Evolutionary conservation across 148 eudicot species (phyloP).

Genomic region (Fagopyrum homotropicum): DNA sequence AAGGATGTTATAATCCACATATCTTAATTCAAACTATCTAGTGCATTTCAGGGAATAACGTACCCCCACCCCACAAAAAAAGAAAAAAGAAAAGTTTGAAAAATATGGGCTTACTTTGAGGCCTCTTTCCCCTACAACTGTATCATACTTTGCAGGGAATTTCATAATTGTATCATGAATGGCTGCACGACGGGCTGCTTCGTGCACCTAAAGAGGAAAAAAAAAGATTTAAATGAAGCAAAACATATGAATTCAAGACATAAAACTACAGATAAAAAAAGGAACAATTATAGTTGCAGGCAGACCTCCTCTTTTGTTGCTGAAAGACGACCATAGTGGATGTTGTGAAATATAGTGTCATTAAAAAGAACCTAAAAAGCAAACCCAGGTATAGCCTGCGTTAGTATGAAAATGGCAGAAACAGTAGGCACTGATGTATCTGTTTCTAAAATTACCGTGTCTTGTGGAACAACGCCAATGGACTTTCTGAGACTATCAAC

Average conservation of each 20-base stretch:
- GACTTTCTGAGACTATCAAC: conserved; percentile 72
- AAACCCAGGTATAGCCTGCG: neutral
- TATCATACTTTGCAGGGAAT: conserved; percentile 78
- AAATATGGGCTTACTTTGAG: conserved; percentile 43
- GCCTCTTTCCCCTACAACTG: conserved; percentile 92
- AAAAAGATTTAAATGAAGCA: neutral
- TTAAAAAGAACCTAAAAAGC: conserved; percentile 76
- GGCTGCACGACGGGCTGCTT: conserved; percentile 74
- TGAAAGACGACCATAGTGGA: conserved; percentile 65
- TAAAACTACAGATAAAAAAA: neutral
- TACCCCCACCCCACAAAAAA: neutral
- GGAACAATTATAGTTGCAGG: neutral
- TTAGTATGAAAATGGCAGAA: neutral
- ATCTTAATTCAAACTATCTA: neutral
- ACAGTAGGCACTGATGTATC: neutral
- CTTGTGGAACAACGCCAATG: conserved; percentile 93
- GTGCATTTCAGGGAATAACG: too few relatives aligned
- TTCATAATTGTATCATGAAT: conserved; percentile 94
- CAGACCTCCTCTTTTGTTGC: conserved; percentile 69
- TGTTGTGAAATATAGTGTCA: conserved; percentile 87
- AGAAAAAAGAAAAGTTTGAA: neutral
- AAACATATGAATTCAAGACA: neutral
- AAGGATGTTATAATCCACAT: neutral
- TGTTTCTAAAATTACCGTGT: conserved; percentile 37
- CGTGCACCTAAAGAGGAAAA: conserved; percentile 48